Evolutionary conservation across 2,329 filamentous ascomycete species (phyloP).

Genomic region (Verticillium tricorpus): DNA sequence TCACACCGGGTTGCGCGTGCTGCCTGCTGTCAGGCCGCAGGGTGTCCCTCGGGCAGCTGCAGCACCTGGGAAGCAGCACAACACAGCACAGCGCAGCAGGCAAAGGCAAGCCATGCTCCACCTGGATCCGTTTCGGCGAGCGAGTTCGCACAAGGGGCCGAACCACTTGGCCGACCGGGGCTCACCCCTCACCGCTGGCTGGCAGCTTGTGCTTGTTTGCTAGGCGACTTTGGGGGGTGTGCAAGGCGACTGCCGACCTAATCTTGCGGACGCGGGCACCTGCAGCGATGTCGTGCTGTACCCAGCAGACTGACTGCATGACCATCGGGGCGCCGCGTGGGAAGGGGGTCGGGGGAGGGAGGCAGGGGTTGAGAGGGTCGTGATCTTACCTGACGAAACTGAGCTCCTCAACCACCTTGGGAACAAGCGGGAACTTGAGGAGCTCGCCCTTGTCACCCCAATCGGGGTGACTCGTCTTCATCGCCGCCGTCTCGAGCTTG

Average conservation of each 20-base stretch:
- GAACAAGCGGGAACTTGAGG: constrained; percentile 55
- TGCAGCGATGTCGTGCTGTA: not conserved
- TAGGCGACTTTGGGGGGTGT: too few relatives aligned
- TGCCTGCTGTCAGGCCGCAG: not conserved
- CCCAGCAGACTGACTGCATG: not conserved
- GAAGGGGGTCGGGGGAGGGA: constrained; percentile 2
- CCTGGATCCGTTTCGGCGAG: not conserved
- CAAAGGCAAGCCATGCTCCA: not conserved
- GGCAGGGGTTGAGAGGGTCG: constrained; percentile 8
- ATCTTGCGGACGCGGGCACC: not conserved
- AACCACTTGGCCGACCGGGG: not conserved
- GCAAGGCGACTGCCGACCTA: not conserved
- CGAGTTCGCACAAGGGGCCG: not conserved
- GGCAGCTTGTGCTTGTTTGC: not conserved
- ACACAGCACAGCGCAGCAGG: too few relatives aligned
- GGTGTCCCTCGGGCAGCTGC: not conserved
- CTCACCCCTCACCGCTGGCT: not conserved
- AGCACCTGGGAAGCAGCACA: not conserved
- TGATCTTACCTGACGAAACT: constrained; percentile 65
- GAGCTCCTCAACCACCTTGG: constrained; percentile 61
- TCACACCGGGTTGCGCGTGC: not conserved
- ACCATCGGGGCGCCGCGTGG: constrained; percentile 3
- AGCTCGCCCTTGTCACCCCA: constrained; percentile 49
- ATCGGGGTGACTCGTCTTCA: constrained; percentile 57
- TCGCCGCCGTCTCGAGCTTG: constrained; percentile 54